phyloP scores from a whole-genome alignment of 805 yeast species.

The Ogataea trehaloabstinens region DNA sequence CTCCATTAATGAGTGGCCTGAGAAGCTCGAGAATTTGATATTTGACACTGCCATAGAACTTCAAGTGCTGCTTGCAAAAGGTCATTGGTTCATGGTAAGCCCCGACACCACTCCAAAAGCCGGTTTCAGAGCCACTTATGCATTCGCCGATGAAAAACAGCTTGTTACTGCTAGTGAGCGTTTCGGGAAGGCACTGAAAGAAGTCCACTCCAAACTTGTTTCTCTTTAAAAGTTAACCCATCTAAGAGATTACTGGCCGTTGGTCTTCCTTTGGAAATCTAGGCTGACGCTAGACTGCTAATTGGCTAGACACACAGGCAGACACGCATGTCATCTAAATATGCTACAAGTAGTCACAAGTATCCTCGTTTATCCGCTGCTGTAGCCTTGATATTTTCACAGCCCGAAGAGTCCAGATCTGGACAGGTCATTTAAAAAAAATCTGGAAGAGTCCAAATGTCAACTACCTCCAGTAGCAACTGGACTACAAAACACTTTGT shows the following conservation, averaged over 20 bases:
- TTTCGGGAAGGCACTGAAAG: conserved; percentile 24
- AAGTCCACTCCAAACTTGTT: conserved; percentile 16
- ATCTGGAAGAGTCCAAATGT: too few species aligned
- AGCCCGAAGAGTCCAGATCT: background rate
- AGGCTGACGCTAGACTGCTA: too few species aligned
- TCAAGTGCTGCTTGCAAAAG: conserved; percentile 31
- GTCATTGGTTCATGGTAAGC: conserved; percentile 33
- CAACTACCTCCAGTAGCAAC: too few species aligned
- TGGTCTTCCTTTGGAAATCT: too few species aligned
- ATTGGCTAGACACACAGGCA: too few species aligned
- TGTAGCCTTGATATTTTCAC: too few species aligned
- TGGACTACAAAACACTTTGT: too few species aligned
- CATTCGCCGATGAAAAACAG: conserved; percentile 27
- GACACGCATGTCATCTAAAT: too few species aligned
- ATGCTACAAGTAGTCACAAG: too few species aligned
- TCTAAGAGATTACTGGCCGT: too few species aligned
- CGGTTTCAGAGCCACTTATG: conserved; percentile 34
- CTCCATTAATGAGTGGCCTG: conserved; percentile 27
- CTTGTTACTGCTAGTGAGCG: conserved; percentile 26
- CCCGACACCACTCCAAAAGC: conserved; percentile 14
- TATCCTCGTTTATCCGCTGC: too few species aligned
- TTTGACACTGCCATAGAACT: conserved; percentile 24
- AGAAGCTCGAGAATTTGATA: conserved; percentile 30
- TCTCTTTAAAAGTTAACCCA: too few species aligned
- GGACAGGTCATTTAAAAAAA: background rate